A percentile compares a stretch with the other conserved stretches of the same genome.
Conservation (phyloP, 768 basidiomycete species). For the Boletales sp. region DNA sequence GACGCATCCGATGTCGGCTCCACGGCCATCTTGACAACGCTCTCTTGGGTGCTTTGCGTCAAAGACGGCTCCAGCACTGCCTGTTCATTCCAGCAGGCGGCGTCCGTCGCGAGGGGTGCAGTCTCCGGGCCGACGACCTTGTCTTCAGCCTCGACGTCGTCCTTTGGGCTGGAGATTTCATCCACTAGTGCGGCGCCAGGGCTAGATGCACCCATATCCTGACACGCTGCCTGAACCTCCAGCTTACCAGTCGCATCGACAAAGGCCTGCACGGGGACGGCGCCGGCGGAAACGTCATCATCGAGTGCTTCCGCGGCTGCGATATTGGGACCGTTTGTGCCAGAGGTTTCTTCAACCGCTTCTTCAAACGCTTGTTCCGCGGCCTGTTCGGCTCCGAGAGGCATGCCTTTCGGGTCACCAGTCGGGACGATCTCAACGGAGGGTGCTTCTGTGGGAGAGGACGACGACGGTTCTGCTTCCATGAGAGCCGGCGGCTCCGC, state of each 20-base stretch:
- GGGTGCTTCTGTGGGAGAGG: not conserved
- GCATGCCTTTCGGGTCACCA: not conserved
- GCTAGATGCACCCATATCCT: not conserved
- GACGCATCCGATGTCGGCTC: too few relatives aligned
- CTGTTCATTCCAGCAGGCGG: too few relatives aligned
- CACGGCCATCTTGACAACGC: too few relatives aligned
- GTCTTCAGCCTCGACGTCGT: not conserved
- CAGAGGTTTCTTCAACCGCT: not conserved
- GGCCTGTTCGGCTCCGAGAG: not conserved
- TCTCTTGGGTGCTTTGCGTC: too few relatives aligned
- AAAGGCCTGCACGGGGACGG: not conserved
- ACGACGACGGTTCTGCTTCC: not conserved
- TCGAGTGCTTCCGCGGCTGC: not conserved
- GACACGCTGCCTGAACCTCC: constrained; percentile 1
- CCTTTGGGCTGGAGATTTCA: constrained; percentile 1
- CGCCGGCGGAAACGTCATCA: not conserved
- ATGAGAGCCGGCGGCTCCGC: constrained; percentile 4
- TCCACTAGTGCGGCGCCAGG: not conserved
- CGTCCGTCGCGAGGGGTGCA: too few relatives aligned
- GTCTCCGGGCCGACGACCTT: not conserved
- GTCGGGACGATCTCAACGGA: not conserved
- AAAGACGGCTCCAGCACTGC: too few relatives aligned
- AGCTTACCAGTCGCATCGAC: not conserved
- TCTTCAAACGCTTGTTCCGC: constrained; percentile 8
- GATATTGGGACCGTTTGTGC: not conserved